Evolutionary conservation across 768 basidiomycete genomes (phyloP), one percentile per base, ranked within the genome.

Genomic region (Mycena epipterygia): DNA sequence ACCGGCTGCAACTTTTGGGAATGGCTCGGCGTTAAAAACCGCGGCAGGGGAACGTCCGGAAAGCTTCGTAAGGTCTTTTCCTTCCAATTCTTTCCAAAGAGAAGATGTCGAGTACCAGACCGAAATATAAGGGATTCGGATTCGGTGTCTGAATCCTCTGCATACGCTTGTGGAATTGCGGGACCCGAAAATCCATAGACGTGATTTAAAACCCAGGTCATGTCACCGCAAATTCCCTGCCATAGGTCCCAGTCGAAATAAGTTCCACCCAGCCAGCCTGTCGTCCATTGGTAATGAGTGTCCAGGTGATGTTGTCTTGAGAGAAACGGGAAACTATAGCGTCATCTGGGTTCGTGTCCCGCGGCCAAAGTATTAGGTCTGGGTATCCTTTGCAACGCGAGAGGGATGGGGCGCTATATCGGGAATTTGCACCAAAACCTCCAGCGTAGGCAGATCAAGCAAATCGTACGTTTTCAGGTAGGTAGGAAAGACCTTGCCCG

Each of bases 131-230:
- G 46, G 19, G 23, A 16, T 48, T 48, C 25, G 5, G 13, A 12
- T 1, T 9, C 46, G 8, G 13, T 11, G 7, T 27, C 46, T 2
- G 8, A 3, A 11, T 27, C 25, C 25, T 2, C 8, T 27, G 23
- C 23, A 25, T 48, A 48, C 2, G 46, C 25, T 14, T 48, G 46
- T 12, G 46, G 46, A 17, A 25, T 8, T 25, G 27, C 46, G 3
- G 46, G 46, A 7, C 46, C 46, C 2, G 46, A 25, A 17, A 48
- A 48, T 25, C 46, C 46, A 48, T 48, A 48, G 23, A 25, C 46
- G 11, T 48, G 46, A n/a, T 48, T 25, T 25, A 71, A 23, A 19
- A 12, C 0, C 70, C 70, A 71, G 29, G 57, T 48, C 3, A 17
- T 46, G 49, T 66, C 64, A 35, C 1, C 5, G 2, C 33, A 33